Evolutionary conservation across 495 filamentous ascomycete genomes (phyloP).

Genomic region (Halenospora varia): DNA sequence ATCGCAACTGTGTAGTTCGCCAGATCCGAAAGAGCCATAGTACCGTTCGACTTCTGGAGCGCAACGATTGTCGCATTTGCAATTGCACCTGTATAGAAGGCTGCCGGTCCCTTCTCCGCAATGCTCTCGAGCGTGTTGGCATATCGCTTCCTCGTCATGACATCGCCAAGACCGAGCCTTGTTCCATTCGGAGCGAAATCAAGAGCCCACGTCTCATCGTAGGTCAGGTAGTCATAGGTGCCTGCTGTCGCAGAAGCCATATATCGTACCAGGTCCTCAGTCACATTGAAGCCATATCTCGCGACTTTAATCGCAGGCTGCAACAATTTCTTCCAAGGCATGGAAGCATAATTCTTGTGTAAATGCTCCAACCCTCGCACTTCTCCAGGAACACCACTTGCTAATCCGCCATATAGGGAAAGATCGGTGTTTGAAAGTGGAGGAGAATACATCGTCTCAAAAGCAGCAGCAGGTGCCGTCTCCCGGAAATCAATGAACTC

Average conservation of each 20-base stretch:
- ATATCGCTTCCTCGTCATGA: slow-evolving; percentile 75
- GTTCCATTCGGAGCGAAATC: slow-evolving; percentile 81
- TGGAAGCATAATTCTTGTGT: slow-evolving; percentile 66
- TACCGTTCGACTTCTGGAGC: slow-evolving; percentile 64
- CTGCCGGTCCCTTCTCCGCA: slow-evolving; percentile 63
- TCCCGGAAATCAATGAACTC: slow-evolving; percentile 86
- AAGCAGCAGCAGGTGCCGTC: slow-evolving; percentile 73
- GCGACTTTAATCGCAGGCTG: slow-evolving; percentile 69
- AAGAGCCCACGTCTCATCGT: slow-evolving; percentile 73
- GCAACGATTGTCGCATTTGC: slow-evolving; percentile 68
- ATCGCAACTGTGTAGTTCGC: slow-evolving; percentile 61
- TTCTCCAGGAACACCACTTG: slow-evolving; percentile 81
- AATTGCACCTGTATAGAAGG: slow-evolving; percentile 66
- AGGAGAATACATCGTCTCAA: slow-evolving; percentile 73
- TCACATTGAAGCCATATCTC: slow-evolving; percentile 64
- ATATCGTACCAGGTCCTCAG: slow-evolving; percentile 63
- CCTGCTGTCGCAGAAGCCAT: slow-evolving; percentile 43
- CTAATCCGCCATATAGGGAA: slow-evolving; percentile 55
- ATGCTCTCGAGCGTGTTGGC: slow-evolving; percentile 68
- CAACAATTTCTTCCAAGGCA: slow-evolving; percentile 66
- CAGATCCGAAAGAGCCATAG: slow-evolving; percentile 78
- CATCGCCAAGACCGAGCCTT: slow-evolving; percentile 65
- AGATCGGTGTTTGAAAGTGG: slow-evolving; percentile 34
- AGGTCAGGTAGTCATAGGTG: slow-evolving; percentile 58
- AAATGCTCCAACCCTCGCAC: slow-evolving; percentile 72